Conservation (phyloP, 2,329 filamentous ascomycete genomes). For the Aspergillaceae sp. region DNA sequence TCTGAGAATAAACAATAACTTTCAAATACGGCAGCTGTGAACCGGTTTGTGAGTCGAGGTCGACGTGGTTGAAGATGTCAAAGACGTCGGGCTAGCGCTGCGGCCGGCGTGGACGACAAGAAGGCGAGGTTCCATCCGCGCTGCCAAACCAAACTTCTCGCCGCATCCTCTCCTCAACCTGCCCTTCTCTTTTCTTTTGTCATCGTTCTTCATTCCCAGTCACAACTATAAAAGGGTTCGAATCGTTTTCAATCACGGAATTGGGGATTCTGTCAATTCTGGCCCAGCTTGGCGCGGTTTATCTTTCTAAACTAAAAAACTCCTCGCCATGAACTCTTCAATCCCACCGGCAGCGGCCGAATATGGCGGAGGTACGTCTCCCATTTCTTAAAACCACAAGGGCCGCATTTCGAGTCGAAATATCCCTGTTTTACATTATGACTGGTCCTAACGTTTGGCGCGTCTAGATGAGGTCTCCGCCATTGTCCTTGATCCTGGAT, state of each 20-base stretch:
- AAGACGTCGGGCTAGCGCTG: neutral
- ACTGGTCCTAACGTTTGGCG: neutral
- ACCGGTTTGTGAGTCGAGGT: neutral
- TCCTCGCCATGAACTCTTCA: slow-evolving; percentile 33
- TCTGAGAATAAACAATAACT: too few relatives aligned
- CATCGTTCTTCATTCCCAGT: neutral
- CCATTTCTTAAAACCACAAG: neutral
- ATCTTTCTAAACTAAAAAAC: neutral
- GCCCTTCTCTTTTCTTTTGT: slow-evolving; percentile 1
- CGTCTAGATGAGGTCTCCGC: slow-evolving; percentile 86
- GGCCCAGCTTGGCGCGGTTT: too few relatives aligned
- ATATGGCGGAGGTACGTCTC: slow-evolving; percentile 41
- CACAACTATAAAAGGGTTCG: too few relatives aligned
- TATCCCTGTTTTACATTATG: too few relatives aligned
- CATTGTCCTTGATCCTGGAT: slow-evolving; percentile 91
- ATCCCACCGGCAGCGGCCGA: slow-evolving; percentile 39
- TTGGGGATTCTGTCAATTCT: neutral
- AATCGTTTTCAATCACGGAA: too few relatives aligned
- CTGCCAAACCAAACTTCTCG: neutral
- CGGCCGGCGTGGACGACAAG: neutral
- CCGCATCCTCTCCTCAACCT: neutral
- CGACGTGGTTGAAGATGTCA: neutral
- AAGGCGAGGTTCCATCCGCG: neutral
- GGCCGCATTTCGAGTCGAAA: neutral
- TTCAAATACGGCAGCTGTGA: too few relatives aligned